phyloP scores from a whole-genome alignment of 2,329 filamentous ascomycete species.

The Epichloe baconii region DNA sequence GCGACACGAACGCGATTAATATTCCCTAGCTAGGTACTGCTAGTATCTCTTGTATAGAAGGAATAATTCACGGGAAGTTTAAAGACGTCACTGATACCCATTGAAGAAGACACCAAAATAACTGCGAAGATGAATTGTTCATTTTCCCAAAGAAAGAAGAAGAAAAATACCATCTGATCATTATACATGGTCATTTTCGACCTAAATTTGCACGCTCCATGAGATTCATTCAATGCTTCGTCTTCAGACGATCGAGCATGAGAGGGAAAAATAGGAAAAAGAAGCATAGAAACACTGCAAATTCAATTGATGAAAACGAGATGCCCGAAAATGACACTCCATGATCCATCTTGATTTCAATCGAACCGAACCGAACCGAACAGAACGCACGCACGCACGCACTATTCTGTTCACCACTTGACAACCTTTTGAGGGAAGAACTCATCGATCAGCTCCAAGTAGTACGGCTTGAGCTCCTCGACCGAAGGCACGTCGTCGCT shows the following conservation, averaged over 20 bases:
- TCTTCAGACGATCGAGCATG: background rate
- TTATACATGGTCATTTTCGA: background rate
- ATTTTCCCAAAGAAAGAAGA: background rate
- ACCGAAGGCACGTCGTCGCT: slow-evolving; percentile 66
- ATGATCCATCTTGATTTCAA: background rate
- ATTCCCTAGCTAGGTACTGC: too few relatives aligned
- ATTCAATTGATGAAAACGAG: background rate
- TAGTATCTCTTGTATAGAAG: too few relatives aligned
- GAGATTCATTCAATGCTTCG: background rate
- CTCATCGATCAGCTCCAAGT: slow-evolving; percentile 29
- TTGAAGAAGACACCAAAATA: too few relatives aligned
- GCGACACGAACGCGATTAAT: too few relatives aligned
- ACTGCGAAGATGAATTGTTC: too few relatives aligned
- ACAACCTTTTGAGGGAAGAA: slow-evolving; percentile 27
- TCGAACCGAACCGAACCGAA: background rate
- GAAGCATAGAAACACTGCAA: background rate
- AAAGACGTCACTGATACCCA: too few relatives aligned
- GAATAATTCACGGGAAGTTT: too few relatives aligned
- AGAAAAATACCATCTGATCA: background rate
- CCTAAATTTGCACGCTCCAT: background rate
- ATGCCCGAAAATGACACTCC: background rate
- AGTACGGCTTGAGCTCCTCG: slow-evolving; percentile 56
- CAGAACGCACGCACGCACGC: background rate
- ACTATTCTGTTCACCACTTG: slow-evolving; percentile 20
- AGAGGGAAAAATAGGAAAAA: background rate